Base-by-base conservation (phyloP, 2,329 filamentous ascomycete species). In the Pseudocercospora musae region DNA sequence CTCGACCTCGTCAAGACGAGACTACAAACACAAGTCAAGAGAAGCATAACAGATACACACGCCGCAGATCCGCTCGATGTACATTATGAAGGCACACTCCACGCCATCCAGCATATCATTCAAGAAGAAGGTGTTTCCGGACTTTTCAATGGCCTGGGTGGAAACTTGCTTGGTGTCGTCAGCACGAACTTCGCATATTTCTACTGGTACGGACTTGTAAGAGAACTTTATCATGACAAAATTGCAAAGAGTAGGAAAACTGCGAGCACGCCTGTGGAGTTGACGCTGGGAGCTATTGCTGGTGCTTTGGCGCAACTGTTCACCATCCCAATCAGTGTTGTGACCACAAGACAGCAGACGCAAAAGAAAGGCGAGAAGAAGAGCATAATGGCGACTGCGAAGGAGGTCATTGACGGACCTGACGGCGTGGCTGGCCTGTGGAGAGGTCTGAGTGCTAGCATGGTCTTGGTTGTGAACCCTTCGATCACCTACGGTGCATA, bases 141-240 rank as follows among this genome's bases (percentile, higher is more conserved):
- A 6, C 85, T 99, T 7, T 99, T 99, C 73, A 87, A 90, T 57
- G 95, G 95, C 64, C 93, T 99, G 76, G 84, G 87, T 63, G 93
- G 94, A 56, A 87, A 93, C 4, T 82, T 99, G 18, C 80, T 98
- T 57, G 95, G 95, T 58, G 95, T 99, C 37, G 94, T 92, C 1
- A 97, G 93, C 25, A 98, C 94, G 57, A 99, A 99, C 78, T 99
- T 99, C 75, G 95, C 95, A 72, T 99, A 99, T 80, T 99, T 99
- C 77, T 99, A 99, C 81, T 98, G 94, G 93, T 98, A 98, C 77
- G 94, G 92, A 4, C 80, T 95, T 27, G 91, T 97, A 31, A 87
- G 95, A 66, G 87, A 87, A 15, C 78, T 96, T 20, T 98, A 98
- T 76, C 78, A 91, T 68, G 78, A 80, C 18, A 83, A 82, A 23